Base-by-base conservation (phyloP, 805 yeast species). In the Wilhelminamyces savonicus region DNA sequence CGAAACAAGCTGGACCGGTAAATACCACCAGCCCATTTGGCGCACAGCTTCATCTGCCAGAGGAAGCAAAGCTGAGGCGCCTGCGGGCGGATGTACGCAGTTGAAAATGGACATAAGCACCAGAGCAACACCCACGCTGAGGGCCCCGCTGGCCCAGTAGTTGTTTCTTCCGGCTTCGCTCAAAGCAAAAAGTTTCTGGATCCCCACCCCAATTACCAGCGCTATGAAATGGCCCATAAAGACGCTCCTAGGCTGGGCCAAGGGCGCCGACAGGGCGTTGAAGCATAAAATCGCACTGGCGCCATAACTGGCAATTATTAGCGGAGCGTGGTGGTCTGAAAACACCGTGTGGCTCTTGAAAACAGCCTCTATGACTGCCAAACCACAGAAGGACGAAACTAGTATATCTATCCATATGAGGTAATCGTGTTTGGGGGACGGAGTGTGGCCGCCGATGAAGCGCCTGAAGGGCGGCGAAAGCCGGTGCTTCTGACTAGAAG, bases 21-120 rank as follows among this genome's bases (percentile, higher is more conserved):
- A 43, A 41, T 69, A 77, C 74, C 78, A 74, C 86, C 85, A 78
- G 28, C 83, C 70, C 68, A 78, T 59, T 3, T 29, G 39, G 9
- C 73, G 48, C 3, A 76, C 56, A 6, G 44, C 39, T 1, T 47
- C 67, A 30, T 75, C 78, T 0, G 70, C 43, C 2, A 66, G 52
- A 0, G 84, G 82, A 7, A 78, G 50, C 21, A 78, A 44, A 0
- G 85, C 83, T 7, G 79, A 67, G 1, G 85, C 84, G 2, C 86
- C 86, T 1, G 79, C 77, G 0, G 86, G 86, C 0, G 86, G 86
- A 46, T 79, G 85, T 1, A 76, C 71, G 34, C 77, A 69, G 37
- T 74, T 74, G 4, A 66, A 49, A 1, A 75, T 37, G 10, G 69
- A 52, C 81, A 76, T 76, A 3, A 56, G 49, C 8, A 71, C 74